Base-by-base conservation (phyloP, 257 asterid species). In the Voacanga thouarsii region DNA sequence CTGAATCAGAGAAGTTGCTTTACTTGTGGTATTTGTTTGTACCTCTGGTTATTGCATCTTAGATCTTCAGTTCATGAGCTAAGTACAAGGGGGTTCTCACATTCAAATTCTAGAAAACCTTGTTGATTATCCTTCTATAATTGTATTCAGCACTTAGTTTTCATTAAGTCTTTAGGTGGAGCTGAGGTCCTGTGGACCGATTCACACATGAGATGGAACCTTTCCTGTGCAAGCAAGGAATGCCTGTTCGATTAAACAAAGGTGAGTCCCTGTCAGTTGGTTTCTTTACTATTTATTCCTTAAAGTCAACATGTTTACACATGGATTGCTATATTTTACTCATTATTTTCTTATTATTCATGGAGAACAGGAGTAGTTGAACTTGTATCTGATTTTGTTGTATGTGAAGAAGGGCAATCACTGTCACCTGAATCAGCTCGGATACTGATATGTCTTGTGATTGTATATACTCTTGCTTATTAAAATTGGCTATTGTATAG, bases 131-230 rank as follows among this genome's bases (percentile, higher is more conserved):
- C 6, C 15, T 23, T n/a, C 63, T 55, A 14, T 72, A 7, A 41
- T 3, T 65, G 16, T 37, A 14, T n/a, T 65, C 21, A 16, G 51
- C 82, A 76, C 56, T 57, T 33, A n/a, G 12, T 39, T 79, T 30
- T 18, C 50, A 57, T 72, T 69, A 41, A 71, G 74, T 79, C 49
- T 81, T 30, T 70, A 96, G 99, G 99, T 93, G 87, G 99, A 92
- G 85, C 97, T 96, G 93, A 89, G 99, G 99, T 15, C 98, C 97
- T 71, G 89, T 96, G 14, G 96, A 92, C 53, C 98, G 90, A 77
- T 96, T 96, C 88, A 89, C 99, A 12, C 99, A 96, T 82, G 99
- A 92, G 85, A 91, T 89, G 97, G 97, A 92, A 75, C 97, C 97
- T 64, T 88, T 91, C 86, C 78, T 96, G 80, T 95, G 99, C 57